These are phyloP conservation scores for Phytophthora citrophthora DNA, from an alignment of 352 stramenopile genomes.

Conservation along the genomic window DNA sequence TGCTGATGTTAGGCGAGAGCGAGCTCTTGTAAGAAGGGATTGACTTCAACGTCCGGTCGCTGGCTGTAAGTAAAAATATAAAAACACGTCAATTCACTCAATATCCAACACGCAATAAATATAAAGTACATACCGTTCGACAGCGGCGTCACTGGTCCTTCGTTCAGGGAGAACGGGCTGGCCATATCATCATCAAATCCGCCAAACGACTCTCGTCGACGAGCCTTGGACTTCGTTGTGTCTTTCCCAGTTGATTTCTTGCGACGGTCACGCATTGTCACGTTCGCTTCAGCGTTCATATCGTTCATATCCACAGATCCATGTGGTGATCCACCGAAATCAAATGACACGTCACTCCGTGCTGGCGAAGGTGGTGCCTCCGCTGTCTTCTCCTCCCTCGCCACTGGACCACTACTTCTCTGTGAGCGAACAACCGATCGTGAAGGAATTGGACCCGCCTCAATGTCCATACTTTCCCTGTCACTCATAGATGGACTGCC, in stretches of 20 bases:
- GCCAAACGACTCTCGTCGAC: conserved; percentile 48
- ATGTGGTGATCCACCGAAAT: conserved; percentile 46
- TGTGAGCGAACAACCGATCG: conserved; percentile 15
- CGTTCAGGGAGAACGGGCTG: conserved; percentile 70
- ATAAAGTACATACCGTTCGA: conserved; percentile 59
- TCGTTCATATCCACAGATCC: conserved; percentile 36
- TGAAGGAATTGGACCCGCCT: conserved; percentile 33
- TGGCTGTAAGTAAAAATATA: conserved; percentile 40
- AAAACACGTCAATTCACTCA: conserved; percentile 16
- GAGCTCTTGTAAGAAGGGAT: conserved; percentile 64
- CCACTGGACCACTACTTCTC: conserved; percentile 26
- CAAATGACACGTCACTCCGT: conserved; percentile 45
- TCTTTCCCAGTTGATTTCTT: conserved; percentile 28
- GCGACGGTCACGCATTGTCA: conserved; percentile 32
- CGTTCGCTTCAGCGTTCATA: conserved; percentile 29
- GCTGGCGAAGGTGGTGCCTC: conserved; percentile 22
- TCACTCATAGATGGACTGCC: conserved; percentile 40
- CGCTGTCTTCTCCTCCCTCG: conserved; percentile 28
- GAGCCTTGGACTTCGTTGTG: conserved; percentile 35
- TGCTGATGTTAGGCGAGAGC: conserved; percentile 56
- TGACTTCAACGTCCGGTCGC: conserved; percentile 61
- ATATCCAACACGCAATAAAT: not conserved
- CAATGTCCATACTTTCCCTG: conserved; percentile 43
- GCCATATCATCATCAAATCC: conserved; percentile 49
- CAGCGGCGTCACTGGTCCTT: conserved; percentile 65